Conservation (phyloP, 208 protist genomes). For the Polymyxa betae region DNA sequence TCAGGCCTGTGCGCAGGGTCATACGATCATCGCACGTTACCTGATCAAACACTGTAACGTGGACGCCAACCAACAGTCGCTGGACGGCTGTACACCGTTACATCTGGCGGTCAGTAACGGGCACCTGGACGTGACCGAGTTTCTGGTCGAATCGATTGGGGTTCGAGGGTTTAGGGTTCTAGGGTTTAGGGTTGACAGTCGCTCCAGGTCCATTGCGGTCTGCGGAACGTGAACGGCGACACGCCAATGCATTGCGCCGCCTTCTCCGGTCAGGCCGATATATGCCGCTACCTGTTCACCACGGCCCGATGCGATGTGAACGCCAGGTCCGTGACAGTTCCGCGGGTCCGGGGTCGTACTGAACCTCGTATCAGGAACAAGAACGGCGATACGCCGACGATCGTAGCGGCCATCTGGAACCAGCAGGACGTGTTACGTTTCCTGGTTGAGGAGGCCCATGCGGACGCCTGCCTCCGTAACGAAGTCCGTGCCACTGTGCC, state of each 20-base stretch:
- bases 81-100: conserved; percentile 51
- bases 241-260: conserved; percentile 28
- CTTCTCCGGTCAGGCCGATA: conserved; percentile 40
- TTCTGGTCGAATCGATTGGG: conserved; percentile 35
- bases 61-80: not conserved
- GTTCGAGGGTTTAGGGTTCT: not conserved
- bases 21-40: conserved; percentile 22
- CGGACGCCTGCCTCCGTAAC: conserved; percentile 20
- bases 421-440: conserved; percentile 29
- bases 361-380: not conserved
- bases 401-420: conserved; percentile 46
- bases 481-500: not conserved
- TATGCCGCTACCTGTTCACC: not conserved
- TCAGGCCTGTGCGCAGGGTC: not conserved
- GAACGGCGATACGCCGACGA: conserved; percentile 39
- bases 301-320: conserved; percentile 23
- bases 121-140: conserved; percentile 10
- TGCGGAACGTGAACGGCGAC: conserved; percentile 26
- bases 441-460: conserved; percentile 10
- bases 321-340: not conserved
- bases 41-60: conserved; percentile 41
- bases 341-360: not conserved
- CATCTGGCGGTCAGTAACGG: conserved; percentile 38
- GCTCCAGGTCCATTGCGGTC: not conserved
- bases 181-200: not conserved